These are phyloP conservation scores for Mucor sp. DNA, from an alignment of 371 early-diverging fungal genomes.

Conservation along the genomic window DNA sequence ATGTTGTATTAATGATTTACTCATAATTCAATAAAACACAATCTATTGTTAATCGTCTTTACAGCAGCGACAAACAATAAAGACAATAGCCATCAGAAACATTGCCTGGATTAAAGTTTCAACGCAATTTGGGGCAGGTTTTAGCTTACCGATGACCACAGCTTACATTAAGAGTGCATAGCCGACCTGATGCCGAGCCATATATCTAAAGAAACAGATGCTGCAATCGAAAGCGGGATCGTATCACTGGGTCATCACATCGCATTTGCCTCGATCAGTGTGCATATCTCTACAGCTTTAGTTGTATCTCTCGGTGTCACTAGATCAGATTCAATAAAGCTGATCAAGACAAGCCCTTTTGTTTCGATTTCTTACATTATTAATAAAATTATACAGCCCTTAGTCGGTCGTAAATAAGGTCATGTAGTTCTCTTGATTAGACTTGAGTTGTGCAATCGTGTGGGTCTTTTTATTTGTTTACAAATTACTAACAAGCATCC, in stretches of 20 bases:
- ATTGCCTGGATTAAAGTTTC: background rate
- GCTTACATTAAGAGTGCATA: background rate
- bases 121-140: constrained; percentile 1
- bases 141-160: background rate
- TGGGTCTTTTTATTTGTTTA: no score
- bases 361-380: no score
- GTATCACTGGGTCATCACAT: background rate
- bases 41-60: background rate
- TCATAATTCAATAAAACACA: background rate
- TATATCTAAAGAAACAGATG: no score
- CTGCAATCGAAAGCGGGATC: no score
- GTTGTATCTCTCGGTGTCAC: no score
- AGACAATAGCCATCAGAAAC: background rate
- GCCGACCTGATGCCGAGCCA: background rate
- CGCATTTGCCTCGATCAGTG: no score
- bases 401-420: no score
- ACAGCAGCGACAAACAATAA: background rate
- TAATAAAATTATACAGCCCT: no score
- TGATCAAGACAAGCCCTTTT: background rate
- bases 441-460: no score
- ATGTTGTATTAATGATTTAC: background rate
- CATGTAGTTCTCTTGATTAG: no score
- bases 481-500: no score
- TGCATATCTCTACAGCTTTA: no score
- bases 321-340: background rate